Evolutionary conservation across 2,329 filamentous ascomycete species (phyloP), one percentile per base, ranked within the genome.

Genomic region (Phoma sp.): DNA sequence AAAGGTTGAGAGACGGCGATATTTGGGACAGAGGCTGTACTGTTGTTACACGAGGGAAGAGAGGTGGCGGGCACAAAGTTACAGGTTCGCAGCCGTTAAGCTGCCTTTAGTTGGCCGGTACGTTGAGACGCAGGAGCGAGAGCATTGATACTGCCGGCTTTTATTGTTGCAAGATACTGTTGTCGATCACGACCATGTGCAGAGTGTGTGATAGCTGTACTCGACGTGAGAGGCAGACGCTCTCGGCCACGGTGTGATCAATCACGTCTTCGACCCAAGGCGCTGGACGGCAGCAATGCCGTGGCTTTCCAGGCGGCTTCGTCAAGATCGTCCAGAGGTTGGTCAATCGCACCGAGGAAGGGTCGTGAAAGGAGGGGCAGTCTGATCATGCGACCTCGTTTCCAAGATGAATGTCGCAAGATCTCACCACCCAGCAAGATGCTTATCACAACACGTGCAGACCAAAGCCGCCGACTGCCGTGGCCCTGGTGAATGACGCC

Each of bases 331-430:
- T 62, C 14, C 37, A 54, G 47, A 56, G 57, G 57, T 59, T 61
- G 60, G 52, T 56, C 59, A 50, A 62, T 58, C 50, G 43, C 20
- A 39, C 47, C 40, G 39, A 50, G 29, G 57, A 59, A 53, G 52
- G 54, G 58, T 52, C 47, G 51, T 15, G 33, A 40, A 59, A 60
- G 55, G 63, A 66, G 64, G 63, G 64, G 64, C 63, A 61, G 42
- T 30, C 34, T 48, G 65, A 61, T 70, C 67, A 67, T 65, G 62
- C 58, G 66, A 66, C 62, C 66, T 48, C 46, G 36, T 51, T 51
- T 49, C 56, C 59, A 55, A 49, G 47, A 53, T 40, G 36, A 10
- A 50, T 47, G 25, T 49, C 32, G 53, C 45, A 47, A 47, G 34
- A 56, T 46, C 47, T 48, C 55, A 59, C 52, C 61, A 56, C 50